Evolutionary conservation across 2,329 filamentous ascomycete species (phyloP), one percentile per base, ranked within the genome.

Genomic region (Ascochyta viciae-villosae): DNA sequence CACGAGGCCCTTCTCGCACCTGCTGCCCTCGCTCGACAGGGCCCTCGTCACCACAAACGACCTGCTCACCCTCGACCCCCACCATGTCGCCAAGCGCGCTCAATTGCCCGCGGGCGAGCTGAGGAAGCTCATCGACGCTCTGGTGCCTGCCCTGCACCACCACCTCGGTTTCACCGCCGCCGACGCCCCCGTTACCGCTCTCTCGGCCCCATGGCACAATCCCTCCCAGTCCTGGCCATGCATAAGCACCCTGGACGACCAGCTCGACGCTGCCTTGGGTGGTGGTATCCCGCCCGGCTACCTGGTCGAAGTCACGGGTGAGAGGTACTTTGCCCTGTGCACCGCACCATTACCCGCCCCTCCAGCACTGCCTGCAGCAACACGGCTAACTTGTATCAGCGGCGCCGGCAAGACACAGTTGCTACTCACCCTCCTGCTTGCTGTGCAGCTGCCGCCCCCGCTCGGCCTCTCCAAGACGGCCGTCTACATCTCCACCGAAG

Each of bases 341-440:
- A 13, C 8, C 5, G 24, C 24, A 26, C 24, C 24, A 29, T 26
- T 26, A 6, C 6, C 26, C 26, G 8, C 8, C 26, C 26, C 6
- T 9, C 26, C 8, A 10, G 8, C 29, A 33, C 31, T 12, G 10
- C n/a, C 31, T n/a, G 15, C 33, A 16, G 33, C 15, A 50, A 54
- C 54, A 38, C 9, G 3, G 6, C 45, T 54, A 27, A 54, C 19
- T 16, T 1, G 29, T 47, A 29, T 2, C 63, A 90, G 88, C 71
- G 95, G 93, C 66, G 90, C 88, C 63, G 95, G 94, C 69, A 99
- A 99, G 83, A 97, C 95, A 1, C 95, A 99, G 75, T 87, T 97
- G 69, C 87, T 98, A 26, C 85, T 98, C 26, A 88, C 89, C 22
- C 84, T 99, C 26, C 87, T 96, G 40, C 87, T 98, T 31, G 85